These are phyloP conservation scores for Rhizoclosmatium sp. DNA, from an alignment of 192 early-diverging fungal genomes.

Conservation along the genomic window DNA sequence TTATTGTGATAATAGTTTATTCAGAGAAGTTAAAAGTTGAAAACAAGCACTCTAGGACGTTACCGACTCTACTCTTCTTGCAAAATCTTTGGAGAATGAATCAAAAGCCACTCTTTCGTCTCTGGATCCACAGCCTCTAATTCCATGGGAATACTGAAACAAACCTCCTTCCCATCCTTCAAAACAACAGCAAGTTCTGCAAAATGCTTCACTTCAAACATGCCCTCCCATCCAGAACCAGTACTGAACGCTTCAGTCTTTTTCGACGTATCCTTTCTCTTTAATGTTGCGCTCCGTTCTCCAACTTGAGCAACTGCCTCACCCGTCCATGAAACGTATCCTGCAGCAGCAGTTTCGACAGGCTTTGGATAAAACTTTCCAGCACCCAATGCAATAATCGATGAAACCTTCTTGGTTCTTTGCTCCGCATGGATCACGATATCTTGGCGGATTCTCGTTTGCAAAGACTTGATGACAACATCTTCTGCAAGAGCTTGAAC, in stretches of 20 bases:
- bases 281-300: not conserved
- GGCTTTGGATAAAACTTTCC: conserved; percentile 20
- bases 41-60: not conserved
- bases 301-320: not conserved
- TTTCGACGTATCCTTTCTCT: not conserved
- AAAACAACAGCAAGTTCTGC: conserved; percentile 22
- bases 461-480: not conserved
- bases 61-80: not conserved
- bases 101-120: conserved; percentile 31
- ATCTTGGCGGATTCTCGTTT: conserved; percentile 22
- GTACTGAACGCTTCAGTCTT: conserved; percentile 10
- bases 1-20: not conserved
- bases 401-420: conserved; percentile 1
- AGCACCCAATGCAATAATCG: conserved; percentile 13
- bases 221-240: not conserved
- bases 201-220: conserved; percentile 37
- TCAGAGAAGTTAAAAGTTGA: not conserved
- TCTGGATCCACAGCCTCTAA: conserved; percentile 33
- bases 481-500: not conserved
- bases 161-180: conserved; percentile 21
- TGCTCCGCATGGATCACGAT: not conserved
- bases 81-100: not conserved
- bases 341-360: not conserved
- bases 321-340: conserved; percentile 6
- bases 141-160: conserved; percentile 11